Conservation (phyloP, 2,329 filamentous ascomycete species). For the Lasiodiplodia sp. region DNA sequence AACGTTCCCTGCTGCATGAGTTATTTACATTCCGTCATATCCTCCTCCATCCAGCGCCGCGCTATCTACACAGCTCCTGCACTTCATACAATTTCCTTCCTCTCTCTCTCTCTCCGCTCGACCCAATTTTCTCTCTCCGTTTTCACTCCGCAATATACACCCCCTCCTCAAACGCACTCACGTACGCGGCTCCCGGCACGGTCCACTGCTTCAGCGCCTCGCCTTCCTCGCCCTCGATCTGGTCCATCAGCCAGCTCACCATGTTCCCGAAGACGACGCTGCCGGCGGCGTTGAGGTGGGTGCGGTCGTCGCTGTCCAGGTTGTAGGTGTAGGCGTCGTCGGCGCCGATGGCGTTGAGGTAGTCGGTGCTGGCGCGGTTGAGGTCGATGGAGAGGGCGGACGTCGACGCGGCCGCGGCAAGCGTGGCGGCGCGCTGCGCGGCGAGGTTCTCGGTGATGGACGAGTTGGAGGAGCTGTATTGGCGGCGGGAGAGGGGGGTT, state of each 20-base stretch:
- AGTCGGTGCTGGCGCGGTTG: conserved; percentile 19
- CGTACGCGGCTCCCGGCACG: background rate
- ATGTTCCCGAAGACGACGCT: conserved; percentile 28
- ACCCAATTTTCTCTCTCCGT: background rate
- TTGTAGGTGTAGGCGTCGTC: conserved; percentile 22
- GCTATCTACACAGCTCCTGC: too few relatives aligned
- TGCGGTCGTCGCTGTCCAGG: conserved; percentile 14
- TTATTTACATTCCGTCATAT: too few relatives aligned
- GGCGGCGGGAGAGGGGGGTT: conserved; percentile 26
- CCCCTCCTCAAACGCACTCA: conserved; percentile 8
- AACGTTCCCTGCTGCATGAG: too few relatives aligned
- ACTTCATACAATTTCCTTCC: too few relatives aligned
- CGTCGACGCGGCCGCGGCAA: background rate
- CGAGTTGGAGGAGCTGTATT: background rate
- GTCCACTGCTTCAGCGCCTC: conserved; percentile 13
- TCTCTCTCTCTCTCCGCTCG: too few relatives aligned
- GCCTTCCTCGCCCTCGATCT: background rate
- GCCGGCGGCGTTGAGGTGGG: conserved; percentile 24
- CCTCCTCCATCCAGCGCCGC: too few relatives aligned
- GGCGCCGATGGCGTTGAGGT: conserved; percentile 27
- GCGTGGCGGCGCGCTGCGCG: conserved; percentile 23
- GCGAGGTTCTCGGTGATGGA: conserved; percentile 17
- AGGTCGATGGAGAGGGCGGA: conserved; percentile 17
- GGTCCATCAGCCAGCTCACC: conserved; percentile 23
- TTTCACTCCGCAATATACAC: background rate